phyloP scores from a whole-genome alignment of 2,329 filamentous ascomycete species.

The Diplodia seriata region DNA sequence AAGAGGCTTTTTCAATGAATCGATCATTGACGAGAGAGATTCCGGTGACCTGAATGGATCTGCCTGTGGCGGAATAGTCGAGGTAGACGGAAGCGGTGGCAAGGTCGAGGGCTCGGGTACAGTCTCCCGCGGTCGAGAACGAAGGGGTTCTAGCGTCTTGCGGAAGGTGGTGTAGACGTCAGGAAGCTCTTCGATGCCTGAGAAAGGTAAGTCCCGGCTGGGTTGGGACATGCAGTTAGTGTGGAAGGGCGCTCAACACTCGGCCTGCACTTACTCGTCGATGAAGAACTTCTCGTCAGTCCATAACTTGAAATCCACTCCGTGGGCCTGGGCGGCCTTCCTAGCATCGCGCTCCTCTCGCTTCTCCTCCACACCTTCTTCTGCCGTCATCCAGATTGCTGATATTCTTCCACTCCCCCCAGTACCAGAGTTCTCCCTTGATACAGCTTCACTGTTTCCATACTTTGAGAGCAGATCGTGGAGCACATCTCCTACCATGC shows the following conservation, averaged over 20 bases:
- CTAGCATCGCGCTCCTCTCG: slow-evolving; percentile 66
- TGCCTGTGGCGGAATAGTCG: slow-evolving; percentile 63
- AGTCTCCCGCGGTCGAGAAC: slow-evolving; percentile 65
- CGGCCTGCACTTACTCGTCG: slow-evolving; percentile 69
- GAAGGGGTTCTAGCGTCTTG: slow-evolving; percentile 74
- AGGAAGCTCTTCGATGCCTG: slow-evolving; percentile 66
- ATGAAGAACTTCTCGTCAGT: slow-evolving; percentile 79
- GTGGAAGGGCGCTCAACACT: not conserved
- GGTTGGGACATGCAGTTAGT: slow-evolving; percentile 3
- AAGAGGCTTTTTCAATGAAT: slow-evolving; percentile 57
- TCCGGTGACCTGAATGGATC: slow-evolving; percentile 69
- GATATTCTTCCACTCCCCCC: slow-evolving; percentile 56
- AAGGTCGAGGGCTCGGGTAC: slow-evolving; percentile 64
- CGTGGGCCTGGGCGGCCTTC: slow-evolving; percentile 59
- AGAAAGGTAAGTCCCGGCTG: slow-evolving; percentile 71
- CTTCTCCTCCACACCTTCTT: slow-evolving; percentile 73
- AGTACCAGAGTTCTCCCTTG: slow-evolving; percentile 24
- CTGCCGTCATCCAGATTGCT: slow-evolving; percentile 67
- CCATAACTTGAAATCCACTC: slow-evolving; percentile 69
- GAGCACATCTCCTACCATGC: slow-evolving; percentile 66
- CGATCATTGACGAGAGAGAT: slow-evolving; percentile 59
- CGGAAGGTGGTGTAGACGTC: slow-evolving; percentile 79
- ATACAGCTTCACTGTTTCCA: not conserved
- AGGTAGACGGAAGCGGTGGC: slow-evolving; percentile 62
- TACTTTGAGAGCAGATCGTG: slow-evolving; percentile 62